These are phyloP conservation scores for Phyllachora maydis DNA, from an alignment of 2,329 filamentous ascomycete genomes.

Conservation along the genomic window DNA sequence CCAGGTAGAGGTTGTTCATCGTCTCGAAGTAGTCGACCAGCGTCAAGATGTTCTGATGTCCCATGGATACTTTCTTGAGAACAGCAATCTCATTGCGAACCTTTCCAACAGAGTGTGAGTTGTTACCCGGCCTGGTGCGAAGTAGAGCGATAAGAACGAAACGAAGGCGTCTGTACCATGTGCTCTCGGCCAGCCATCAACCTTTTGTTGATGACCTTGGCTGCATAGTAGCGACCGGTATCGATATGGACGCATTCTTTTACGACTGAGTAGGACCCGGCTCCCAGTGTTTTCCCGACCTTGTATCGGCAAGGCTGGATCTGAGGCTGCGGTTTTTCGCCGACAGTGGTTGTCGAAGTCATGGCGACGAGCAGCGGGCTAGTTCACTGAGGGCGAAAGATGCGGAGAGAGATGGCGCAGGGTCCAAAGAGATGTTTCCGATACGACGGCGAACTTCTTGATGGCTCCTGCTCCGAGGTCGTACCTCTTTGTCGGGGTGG, in stretches of 20 bases:
- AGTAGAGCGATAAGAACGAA: too few relatives aligned
- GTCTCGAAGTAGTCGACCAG: conserved; percentile 99
- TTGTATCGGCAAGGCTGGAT: conserved; percentile 96
- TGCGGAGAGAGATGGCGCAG: neutral
- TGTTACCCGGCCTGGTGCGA: too few relatives aligned
- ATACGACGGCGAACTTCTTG: too few relatives aligned
- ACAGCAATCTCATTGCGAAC: conserved; percentile 97
- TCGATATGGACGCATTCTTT: conserved; percentile 99
- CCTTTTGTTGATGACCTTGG: conserved; percentile 98
- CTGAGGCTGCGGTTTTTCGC: conserved; percentile 25
- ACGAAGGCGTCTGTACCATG: conserved; percentile 51
- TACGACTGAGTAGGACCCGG: conserved; percentile 93
- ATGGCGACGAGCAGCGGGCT: conserved; percentile 1
- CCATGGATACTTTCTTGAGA: conserved; percentile 95
- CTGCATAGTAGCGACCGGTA: conserved; percentile 92
- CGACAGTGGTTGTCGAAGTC: conserved; percentile 3
- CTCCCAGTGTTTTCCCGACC: conserved; percentile 91
- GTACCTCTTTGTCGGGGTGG: too few relatives aligned
- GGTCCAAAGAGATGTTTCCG: too few relatives aligned
- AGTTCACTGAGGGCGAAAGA: neutral
- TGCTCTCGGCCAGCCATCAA: conserved; percentile 95
- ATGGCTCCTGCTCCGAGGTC: too few relatives aligned
- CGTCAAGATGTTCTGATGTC: conserved; percentile 93
- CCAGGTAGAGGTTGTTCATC: conserved; percentile 97
- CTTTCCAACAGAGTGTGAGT: conserved; percentile 19